Conservation (phyloP, 2,329 filamentous ascomycete genomes). For the Clonostachys rhizophaga region DNA sequence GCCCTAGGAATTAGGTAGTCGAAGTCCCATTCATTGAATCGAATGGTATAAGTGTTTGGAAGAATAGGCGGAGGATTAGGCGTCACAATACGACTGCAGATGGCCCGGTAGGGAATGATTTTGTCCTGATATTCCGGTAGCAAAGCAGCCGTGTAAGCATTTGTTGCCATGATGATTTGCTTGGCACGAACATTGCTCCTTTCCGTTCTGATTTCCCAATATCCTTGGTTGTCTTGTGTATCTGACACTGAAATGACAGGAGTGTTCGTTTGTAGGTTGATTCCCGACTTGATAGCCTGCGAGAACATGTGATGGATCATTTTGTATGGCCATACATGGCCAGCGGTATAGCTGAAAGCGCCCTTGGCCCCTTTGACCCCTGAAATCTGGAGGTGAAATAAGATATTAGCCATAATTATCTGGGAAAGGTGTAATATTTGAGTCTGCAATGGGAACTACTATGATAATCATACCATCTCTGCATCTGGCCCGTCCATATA, state of each 20-base stretch:
- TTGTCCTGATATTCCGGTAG: background rate
- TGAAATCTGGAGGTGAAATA: slow-evolving; percentile 8
- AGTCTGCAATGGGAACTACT: background rate
- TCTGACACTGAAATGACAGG: background rate
- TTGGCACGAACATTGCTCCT: background rate
- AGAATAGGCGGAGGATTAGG: slow-evolving; percentile 9
- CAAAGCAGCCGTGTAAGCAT: background rate
- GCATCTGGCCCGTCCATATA: slow-evolving; percentile 20
- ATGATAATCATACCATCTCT: slow-evolving; percentile 5
- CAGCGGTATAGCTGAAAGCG: slow-evolving; percentile 9
- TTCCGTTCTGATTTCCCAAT: background rate
- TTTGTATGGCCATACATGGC: slow-evolving; percentile 8
- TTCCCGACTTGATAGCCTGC: slow-evolving; percentile 1
- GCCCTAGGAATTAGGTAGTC: slow-evolving; percentile 35
- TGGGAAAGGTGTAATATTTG: background rate
- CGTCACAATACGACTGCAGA: background rate
- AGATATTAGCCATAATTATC: too few relatives aligned
- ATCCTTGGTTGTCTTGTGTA: background rate
- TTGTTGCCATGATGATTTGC: background rate
- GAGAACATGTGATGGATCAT: slow-evolving; percentile 7
- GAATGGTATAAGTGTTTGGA: slow-evolving; percentile 14
- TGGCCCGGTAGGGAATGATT: background rate
- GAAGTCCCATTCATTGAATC: slow-evolving; percentile 9
- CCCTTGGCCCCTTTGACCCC: slow-evolving; percentile 15
- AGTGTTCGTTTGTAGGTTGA: background rate